These are phyloP conservation scores for Epichloe sylvatica DNA, from an alignment of 2,329 filamentous ascomycete genomes.

Conservation along the genomic window DNA sequence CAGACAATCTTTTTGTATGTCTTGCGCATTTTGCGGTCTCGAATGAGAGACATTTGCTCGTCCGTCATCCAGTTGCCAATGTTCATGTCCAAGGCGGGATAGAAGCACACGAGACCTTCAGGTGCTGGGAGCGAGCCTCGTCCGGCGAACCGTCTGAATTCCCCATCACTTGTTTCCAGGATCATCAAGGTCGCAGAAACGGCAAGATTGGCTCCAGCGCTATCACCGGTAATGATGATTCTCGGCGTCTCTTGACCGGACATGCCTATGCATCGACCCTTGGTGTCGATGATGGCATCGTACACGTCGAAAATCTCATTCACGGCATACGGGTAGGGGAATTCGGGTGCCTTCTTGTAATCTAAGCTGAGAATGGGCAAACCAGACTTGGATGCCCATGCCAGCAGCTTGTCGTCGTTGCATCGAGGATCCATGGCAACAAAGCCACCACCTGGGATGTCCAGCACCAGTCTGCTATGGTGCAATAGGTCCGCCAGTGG, in stretches of 20 bases:
- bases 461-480: constrained; percentile 67
- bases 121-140: constrained; percentile 54
- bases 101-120: constrained; percentile 70
- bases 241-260: constrained; percentile 24
- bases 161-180: constrained; percentile 52
- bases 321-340: constrained; percentile 33
- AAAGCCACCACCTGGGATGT: constrained; percentile 88
- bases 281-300: constrained; percentile 22
- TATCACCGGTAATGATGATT: constrained; percentile 34
- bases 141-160: constrained; percentile 16
- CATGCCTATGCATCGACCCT: constrained; percentile 30
- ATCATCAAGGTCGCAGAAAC: constrained; percentile 77
- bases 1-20: constrained; percentile 67
- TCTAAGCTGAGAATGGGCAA: constrained; percentile 84
- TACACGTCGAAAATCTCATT: constrained; percentile 38
- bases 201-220: constrained; percentile 34
- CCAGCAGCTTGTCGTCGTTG: constrained; percentile 85
- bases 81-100: constrained; percentile 88
- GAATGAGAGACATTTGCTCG: constrained; percentile 89
- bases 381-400: constrained; percentile 81
- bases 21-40: constrained; percentile 63
- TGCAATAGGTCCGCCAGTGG: constrained; percentile 62
- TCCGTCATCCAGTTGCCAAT: constrained; percentile 99
- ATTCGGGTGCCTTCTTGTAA: constrained; percentile 48
- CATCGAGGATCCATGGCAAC: constrained; percentile 93